Percentiles rank a stretch among this genome's conserved stretches.
Evolutionary conservation across 2,329 filamentous ascomycete species (phyloP).

Genomic region (Thielaviopsis cerberus): DNA sequence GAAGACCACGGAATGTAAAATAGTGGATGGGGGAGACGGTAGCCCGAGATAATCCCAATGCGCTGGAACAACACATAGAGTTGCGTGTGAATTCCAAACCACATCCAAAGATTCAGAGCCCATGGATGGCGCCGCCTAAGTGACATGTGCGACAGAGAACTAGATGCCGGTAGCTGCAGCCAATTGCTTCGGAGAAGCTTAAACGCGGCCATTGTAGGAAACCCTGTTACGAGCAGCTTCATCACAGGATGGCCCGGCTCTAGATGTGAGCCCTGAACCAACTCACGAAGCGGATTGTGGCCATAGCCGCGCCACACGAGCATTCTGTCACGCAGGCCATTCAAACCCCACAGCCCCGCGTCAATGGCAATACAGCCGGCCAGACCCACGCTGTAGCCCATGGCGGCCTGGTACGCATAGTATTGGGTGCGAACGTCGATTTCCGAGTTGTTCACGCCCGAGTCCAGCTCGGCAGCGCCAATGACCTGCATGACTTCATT

Average conservation of each 20-base stretch:
- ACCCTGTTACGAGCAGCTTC: conserved; percentile 21
- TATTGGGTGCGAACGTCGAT: conserved; percentile 26
- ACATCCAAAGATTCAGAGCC: conserved; percentile 6
- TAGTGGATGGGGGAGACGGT: conserved; percentile 25
- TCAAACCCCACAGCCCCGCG: conserved; percentile 32
- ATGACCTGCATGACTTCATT: conserved; percentile 47
- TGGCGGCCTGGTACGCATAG: conserved; percentile 27
- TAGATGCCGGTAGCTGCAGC: conserved; percentile 1
- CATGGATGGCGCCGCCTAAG: conserved; percentile 1
- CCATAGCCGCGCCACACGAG: conserved; percentile 27
- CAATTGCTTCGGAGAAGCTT: conserved; percentile 6
- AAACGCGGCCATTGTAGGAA: conserved; percentile 23
- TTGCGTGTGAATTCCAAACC: conserved; percentile 24
- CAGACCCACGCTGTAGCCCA: conserved; percentile 24
- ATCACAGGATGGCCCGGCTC: conserved; percentile 20
- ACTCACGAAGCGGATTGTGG: conserved; percentile 28
- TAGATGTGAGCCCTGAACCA: conserved; percentile 17
- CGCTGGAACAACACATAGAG: conserved; percentile 35
- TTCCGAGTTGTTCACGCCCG: conserved; percentile 22
- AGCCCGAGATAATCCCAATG: conserved; percentile 25
- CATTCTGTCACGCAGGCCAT: conserved; percentile 35
- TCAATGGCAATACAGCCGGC: conserved; percentile 21
- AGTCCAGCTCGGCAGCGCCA: conserved; percentile 41
- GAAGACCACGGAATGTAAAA: conserved; percentile 38
- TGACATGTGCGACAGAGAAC: neutral